phyloP scores from a whole-genome alignment of 2,329 filamentous ascomycete genomes.

The Xylariaceae sp. region DNA sequence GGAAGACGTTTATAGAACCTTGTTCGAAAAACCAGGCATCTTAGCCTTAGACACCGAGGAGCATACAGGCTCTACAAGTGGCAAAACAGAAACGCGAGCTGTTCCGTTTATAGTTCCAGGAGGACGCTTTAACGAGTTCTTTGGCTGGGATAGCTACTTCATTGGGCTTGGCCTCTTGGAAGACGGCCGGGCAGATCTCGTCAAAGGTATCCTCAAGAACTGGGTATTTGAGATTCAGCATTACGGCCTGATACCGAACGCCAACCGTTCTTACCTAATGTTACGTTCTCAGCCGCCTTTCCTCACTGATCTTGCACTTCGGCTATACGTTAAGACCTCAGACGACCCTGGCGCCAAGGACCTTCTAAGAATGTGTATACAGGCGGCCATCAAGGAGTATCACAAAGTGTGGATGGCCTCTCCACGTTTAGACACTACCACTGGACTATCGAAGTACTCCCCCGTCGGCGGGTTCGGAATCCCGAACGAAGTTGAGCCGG shows the following conservation, averaged over 20 bases:
- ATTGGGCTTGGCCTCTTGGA: constrained; percentile 4
- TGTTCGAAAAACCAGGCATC: constrained; percentile 2
- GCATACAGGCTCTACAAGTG: not conserved
- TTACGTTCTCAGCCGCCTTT: constrained; percentile 8
- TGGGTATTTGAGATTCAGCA: constrained; percentile 9
- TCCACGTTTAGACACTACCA: constrained; percentile 1
- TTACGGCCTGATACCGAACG: constrained; percentile 7
- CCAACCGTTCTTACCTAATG: constrained; percentile 6
- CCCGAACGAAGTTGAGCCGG: constrained; percentile 5
- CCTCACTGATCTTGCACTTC: constrained; percentile 1
- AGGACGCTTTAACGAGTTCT: constrained; percentile 9
- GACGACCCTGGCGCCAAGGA: not conserved
- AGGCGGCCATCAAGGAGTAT: constrained; percentile 8
- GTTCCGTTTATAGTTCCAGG: constrained; percentile 9
- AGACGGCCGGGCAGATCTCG: constrained; percentile 1
- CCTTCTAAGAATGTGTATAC: not conserved
- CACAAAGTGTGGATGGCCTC: constrained; percentile 1
- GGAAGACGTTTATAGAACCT: not conserved
- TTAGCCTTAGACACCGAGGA: constrained; percentile 5
- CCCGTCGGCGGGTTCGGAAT: constrained; percentile 2
- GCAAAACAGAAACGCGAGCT: not conserved
- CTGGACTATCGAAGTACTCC: constrained; percentile 5
- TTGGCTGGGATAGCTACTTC: constrained; percentile 11
- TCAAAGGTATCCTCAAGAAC: constrained; percentile 2
- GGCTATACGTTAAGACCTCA: not conserved